Base-by-base conservation (phyloP, 306 rosid species). In the Fragaria ananassa region DNA sequence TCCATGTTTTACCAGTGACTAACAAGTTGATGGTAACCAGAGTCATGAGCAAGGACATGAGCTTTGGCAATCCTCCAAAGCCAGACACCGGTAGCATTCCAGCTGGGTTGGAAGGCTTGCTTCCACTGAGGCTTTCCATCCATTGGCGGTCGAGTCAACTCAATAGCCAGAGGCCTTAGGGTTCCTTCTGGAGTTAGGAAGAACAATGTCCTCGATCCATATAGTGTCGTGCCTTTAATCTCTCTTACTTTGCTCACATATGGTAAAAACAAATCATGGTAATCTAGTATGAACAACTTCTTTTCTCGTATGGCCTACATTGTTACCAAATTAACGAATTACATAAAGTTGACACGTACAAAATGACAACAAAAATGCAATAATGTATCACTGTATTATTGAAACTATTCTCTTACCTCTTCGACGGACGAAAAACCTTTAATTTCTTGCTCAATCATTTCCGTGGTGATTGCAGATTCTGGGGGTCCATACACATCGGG, bases 51-150 rank as follows among this genome's bases (percentile, higher is more conserved):
- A 69, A 90, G 88, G 71, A 91, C 88, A 74, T 94, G 98, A 71
- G 91, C 80, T 80, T 91, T 91, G 71, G 98, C 98, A 10, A 94
- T 64, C 77, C 96, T 87, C 98, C 98, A 94, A 12, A 94, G 93
- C 98, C 97, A 94, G 53, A 87, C 78, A 3, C 66, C 79, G 10
- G 97, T 91, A 18, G 97, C 81, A 71, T 91, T 82, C 90, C 90
- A 91, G 7, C 68, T 0, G 4, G 96, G 96, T 3, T 58, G 69
- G 64, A 65, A 87, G 7, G 85, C 96, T 46, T 89, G 50, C 65
- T 83, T 90, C 97, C 98, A 94, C 11, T 78, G 89, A 0, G 93
- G 91, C 71, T 89, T 91, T 47, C 75, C 95, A 1, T 82, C 83
- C 1, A 90, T 83, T 0, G 89, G 91, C 19, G 98, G 97, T 14